Conservation (phyloP, 169 alveolate species). For the Toxoplasma gondii region DNA sequence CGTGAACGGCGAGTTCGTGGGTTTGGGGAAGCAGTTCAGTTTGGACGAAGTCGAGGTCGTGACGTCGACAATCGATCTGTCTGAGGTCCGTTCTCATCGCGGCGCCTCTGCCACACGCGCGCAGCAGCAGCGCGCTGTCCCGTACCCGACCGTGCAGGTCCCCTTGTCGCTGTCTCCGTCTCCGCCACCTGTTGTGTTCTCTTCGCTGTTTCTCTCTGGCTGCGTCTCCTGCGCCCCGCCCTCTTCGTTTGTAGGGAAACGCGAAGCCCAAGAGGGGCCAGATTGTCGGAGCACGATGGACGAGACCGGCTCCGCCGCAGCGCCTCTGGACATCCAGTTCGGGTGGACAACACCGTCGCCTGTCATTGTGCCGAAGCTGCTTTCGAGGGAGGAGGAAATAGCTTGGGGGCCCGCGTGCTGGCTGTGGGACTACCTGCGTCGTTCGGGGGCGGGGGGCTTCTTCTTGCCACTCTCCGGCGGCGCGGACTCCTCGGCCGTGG, state of each 20-base stretch:
- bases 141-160: neutral
- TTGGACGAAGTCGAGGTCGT: conserved; percentile 70
- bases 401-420: conserved; percentile 83
- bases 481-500: conserved; percentile 77
- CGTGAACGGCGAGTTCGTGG: conserved; percentile 81
- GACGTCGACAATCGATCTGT: conserved; percentile 80
- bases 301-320: neutral
- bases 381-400: conserved; percentile 75
- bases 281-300: neutral
- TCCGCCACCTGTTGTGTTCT: neutral
- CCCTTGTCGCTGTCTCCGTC: neutral
- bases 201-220: neutral
- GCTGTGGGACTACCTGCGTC: conserved; percentile 87
- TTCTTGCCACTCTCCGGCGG: conserved; percentile 92
- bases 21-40: conserved; percentile 58
- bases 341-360: neutral
- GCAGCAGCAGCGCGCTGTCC: conserved; percentile 33
- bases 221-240: neutral
- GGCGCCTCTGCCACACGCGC: conserved; percentile 34
- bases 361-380: neutral
- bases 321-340: neutral
- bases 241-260: too few species aligned
- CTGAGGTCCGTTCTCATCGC: conserved; percentile 76
- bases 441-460: conserved; percentile 81
- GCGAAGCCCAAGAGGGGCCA: neutral